Percentiles rank a stretch among this genome's conserved stretches.
These are phyloP conservation scores for Agrocybe praecox DNA, from an alignment of 768 basidiomycete genomes.

Conservation along the genomic window DNA sequence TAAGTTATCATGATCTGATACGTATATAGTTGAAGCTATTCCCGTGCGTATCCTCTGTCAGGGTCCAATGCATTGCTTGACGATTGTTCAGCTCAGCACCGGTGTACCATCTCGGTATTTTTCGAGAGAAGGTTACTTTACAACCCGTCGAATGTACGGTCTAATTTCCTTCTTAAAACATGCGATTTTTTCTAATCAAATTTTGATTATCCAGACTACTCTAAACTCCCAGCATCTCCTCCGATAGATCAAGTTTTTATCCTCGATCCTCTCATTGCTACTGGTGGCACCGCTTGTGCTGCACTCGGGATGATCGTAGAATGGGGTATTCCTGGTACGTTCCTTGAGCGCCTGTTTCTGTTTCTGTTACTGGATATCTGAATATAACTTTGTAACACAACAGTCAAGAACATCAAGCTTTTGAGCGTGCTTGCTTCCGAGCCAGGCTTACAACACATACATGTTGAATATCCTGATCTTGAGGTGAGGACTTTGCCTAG, in stretches of 20 bases:
- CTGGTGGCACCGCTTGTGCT: conserved; percentile 89
- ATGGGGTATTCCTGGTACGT: conserved; percentile 76
- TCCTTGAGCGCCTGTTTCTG: background rate
- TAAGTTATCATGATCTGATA: background rate
- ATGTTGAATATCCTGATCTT: conserved; percentile 70
- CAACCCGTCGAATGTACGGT: conserved; percentile 88
- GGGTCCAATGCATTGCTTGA: background rate
- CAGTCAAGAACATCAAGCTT: conserved; percentile 76
- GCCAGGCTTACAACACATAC: conserved; percentile 70
- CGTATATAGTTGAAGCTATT: conserved; percentile 65
- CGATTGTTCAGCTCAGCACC: conserved; percentile 57
- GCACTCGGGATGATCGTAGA: conserved; percentile 85
- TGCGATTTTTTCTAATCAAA: background rate
- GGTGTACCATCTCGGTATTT: conserved; percentile 91
- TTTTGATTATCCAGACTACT: conserved; percentile 63
- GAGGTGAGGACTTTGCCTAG: conserved; percentile 51
- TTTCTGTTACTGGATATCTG: background rate
- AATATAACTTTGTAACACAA: conserved; percentile 3
- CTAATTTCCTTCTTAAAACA: background rate
- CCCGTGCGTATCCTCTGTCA: conserved; percentile 54
- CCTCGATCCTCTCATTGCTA: conserved; percentile 92
- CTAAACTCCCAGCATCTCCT: conserved; percentile 78
- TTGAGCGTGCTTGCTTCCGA: conserved; percentile 81
- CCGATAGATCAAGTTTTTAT: conserved; percentile 86
- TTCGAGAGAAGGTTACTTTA: conserved; percentile 81